phyloP scores from a whole-genome alignment of 2,329 filamentous ascomycete species.

The Penicillium hordei region DNA sequence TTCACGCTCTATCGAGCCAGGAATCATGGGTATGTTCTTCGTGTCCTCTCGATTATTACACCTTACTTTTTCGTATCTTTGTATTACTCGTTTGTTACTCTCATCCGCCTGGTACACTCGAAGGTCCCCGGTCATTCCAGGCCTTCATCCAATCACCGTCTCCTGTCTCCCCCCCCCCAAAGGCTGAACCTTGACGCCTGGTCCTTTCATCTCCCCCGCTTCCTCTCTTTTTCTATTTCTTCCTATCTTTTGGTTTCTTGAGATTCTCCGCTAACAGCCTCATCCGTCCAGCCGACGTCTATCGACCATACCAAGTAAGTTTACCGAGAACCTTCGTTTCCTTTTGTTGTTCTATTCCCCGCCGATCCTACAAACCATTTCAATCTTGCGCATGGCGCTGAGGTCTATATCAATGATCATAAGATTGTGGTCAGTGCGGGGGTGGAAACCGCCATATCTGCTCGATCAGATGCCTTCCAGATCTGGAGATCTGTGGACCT shows the following conservation, averaged over 20 bases:
- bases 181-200: constrained; percentile 23
- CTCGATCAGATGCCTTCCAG: constrained; percentile 7
- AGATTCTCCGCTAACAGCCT: constrained; percentile 13
- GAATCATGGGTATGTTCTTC: constrained; percentile 27
- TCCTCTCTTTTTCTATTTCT: constrained; percentile 12
- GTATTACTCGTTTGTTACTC: constrained; percentile 21
- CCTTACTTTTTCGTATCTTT: constrained; percentile 20
- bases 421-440: constrained; percentile 26
- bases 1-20: constrained; percentile 3
- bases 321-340: constrained; percentile 2
- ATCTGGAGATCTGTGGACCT: constrained; percentile 2
- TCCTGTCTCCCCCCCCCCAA: constrained; percentile 14
- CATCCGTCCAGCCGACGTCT: constrained; percentile 44
- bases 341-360: background rate
- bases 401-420: constrained; percentile 13
- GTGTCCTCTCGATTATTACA: background rate
- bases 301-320: constrained; percentile 51
- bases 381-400: background rate
- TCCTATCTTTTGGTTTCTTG: constrained; percentile 10
- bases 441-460: constrained; percentile 16
- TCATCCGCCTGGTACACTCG: constrained; percentile 23
- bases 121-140: constrained; percentile 22
- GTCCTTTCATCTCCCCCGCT: constrained; percentile 17
- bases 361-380: background rate
- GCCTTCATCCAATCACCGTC: constrained; percentile 21